Evolutionary conservation across 2,329 filamentous ascomycete genomes (phyloP).

Genomic region (Chrysoporthe deuterocubensis): DNA sequence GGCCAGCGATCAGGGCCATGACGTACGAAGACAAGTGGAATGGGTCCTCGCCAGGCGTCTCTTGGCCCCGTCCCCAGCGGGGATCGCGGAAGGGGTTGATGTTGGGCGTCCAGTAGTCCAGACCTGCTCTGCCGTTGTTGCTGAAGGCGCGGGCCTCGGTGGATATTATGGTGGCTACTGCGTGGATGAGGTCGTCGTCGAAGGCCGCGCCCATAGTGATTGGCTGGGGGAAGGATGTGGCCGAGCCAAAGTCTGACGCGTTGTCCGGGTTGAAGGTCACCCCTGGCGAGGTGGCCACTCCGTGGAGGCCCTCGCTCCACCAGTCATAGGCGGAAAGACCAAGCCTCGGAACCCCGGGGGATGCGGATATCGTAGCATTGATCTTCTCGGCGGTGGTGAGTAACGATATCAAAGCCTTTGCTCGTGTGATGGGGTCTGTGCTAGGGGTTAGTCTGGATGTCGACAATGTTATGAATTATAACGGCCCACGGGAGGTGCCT

Average conservation of each 20-base stretch:
- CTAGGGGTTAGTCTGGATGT: background rate
- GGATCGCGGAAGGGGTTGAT: slow-evolving; percentile 69
- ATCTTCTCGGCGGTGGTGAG: slow-evolving; percentile 28
- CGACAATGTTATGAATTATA: background rate
- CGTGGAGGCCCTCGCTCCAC: slow-evolving; percentile 67
- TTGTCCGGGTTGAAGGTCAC: slow-evolving; percentile 41
- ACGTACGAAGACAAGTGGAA: slow-evolving; percentile 34
- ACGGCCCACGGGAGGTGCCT: background rate
- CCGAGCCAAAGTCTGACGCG: slow-evolving; percentile 57
- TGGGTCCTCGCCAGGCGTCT: slow-evolving; percentile 51
- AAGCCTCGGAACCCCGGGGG: slow-evolving; percentile 55
- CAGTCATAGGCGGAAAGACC: slow-evolving; percentile 63
- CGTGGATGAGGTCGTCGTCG: slow-evolving; percentile 63
- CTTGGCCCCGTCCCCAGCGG: slow-evolving; percentile 64
- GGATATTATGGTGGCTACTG: slow-evolving; percentile 53
- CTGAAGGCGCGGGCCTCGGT: slow-evolving; percentile 69
- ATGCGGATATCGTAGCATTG: slow-evolving; percentile 31
- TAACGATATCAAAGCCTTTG: slow-evolving; percentile 20
- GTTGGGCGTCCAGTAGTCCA: slow-evolving; percentile 69
- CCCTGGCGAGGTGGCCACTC: slow-evolving; percentile 58
- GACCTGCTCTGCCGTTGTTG: slow-evolving; percentile 59
- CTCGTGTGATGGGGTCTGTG: slow-evolving; percentile 20
- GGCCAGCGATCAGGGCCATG: slow-evolving; percentile 33
- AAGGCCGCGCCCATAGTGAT: slow-evolving; percentile 67
- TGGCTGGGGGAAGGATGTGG: slow-evolving; percentile 69